These are phyloP conservation scores for Calonectria fujianensis DNA, from an alignment of 2,329 filamentous ascomycete genomes.

Conservation along the genomic window DNA sequence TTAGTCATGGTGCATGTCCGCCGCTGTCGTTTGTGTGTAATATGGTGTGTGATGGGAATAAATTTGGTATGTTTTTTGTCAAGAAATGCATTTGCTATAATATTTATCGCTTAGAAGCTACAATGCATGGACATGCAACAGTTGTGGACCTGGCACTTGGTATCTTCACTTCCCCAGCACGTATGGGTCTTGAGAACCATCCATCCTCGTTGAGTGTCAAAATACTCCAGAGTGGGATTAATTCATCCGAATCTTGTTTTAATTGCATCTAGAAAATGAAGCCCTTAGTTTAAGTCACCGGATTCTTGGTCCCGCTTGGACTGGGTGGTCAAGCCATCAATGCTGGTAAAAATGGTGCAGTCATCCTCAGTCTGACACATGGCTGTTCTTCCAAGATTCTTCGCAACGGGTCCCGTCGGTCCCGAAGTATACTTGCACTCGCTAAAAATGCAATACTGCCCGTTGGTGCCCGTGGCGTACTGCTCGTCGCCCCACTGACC, in stretches of 20 bases:
- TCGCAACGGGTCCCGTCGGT: slow-evolving; percentile 5
- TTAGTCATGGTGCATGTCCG: neutral
- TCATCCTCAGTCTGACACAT: slow-evolving; percentile 5
- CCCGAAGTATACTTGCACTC: slow-evolving; percentile 20
- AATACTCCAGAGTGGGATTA: neutral
- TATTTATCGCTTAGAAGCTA: neutral
- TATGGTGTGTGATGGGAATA: neutral
- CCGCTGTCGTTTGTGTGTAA: neutral
- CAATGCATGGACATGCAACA: neutral
- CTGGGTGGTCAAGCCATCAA: slow-evolving; percentile 1
- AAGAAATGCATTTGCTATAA: neutral
- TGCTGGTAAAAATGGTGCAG: slow-evolving; percentile 7
- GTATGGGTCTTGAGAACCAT: too few species aligned
- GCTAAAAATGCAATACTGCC: slow-evolving; percentile 9
- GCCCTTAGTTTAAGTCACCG: neutral
- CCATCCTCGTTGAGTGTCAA: too few species aligned
- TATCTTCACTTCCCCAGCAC: neutral
- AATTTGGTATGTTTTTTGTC: neutral
- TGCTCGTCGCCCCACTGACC: slow-evolving; percentile 14
- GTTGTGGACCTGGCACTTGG: neutral
- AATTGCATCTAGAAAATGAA: neutral
- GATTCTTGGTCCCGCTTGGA: slow-evolving; percentile 6
- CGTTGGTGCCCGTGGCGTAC: neutral
- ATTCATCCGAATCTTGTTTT: neutral
- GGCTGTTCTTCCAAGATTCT: slow-evolving; percentile 6